Conservation (phyloP, 1,139 yeast genomes). For the Lodderomyces jiufengensis region DNA sequence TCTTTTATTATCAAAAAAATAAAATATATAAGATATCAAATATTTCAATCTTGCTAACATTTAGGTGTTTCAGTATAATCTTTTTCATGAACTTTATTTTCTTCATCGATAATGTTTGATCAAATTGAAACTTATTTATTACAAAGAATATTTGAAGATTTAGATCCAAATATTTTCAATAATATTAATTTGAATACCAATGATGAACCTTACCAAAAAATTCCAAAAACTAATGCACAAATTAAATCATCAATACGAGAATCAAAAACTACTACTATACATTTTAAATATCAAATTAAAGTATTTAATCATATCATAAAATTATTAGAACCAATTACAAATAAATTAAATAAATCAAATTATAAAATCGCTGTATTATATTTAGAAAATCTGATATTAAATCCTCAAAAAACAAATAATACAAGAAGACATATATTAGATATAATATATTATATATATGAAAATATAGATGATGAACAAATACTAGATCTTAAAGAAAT, state of each 20-base stretch:
- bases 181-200: background rate
- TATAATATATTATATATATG: conserved; percentile 4
- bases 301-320: conserved; percentile 1
- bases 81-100: too few relatives aligned
- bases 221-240: background rate
- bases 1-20: too few relatives aligned
- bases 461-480: background rate
- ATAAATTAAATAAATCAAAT: background rate
- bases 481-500: background rate
- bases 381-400: conserved; percentile 7
- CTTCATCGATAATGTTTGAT: conserved; percentile 4
- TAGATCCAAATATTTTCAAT: conserved; percentile 7
- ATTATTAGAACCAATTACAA: background rate
- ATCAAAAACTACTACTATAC: background rate
- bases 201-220: too few relatives aligned
- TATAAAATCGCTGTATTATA: conserved; percentile 1
- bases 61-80: too few relatives aligned
- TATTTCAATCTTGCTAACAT: too few relatives aligned
- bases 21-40: too few relatives aligned
- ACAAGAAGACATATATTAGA: conserved; percentile 6
- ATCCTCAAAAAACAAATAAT: conserved; percentile 1
- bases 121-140: conserved; percentile 6
- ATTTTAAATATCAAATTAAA: conserved; percentile 1
- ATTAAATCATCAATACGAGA: background rate
- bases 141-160: conserved; percentile 9